Evolutionary conservation across 106 monocot genomes (phyloP).

Genomic region (Alisma plantagoaquatica): DNA sequence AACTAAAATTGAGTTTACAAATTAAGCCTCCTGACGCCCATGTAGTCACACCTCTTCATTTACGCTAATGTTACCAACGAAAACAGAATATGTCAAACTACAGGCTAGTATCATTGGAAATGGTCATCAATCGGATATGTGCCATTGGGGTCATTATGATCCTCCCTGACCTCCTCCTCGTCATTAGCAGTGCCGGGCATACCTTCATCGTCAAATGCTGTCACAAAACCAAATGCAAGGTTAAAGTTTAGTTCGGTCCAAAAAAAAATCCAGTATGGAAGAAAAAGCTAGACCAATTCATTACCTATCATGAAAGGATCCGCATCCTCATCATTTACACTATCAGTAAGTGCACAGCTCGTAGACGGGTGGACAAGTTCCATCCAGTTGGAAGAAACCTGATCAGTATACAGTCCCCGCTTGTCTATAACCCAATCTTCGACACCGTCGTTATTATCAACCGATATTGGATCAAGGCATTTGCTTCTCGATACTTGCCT

Average conservation of each 20-base stretch:
- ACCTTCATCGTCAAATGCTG: constrained; percentile 56
- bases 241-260: background rate
- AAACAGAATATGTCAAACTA: no score
- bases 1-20: no score
- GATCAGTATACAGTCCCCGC: constrained; percentile 20
- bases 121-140: no score
- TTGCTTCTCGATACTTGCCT: constrained; percentile 42
- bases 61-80: no score
- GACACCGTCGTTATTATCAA: constrained; percentile 37
- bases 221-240: background rate
- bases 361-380: constrained; percentile 35
- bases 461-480: constrained; percentile 58
- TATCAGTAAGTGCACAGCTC: constrained; percentile 8
- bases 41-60: no score
- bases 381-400: constrained; percentile 52
- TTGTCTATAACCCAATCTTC: constrained; percentile 82
- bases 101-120: no score
- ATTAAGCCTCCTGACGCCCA: no score
- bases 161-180: constrained; percentile 31
- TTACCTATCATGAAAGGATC: constrained; percentile 57
- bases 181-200: constrained; percentile 34
- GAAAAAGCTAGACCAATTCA: background rate
- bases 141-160: constrained; percentile 33
- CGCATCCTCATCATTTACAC: constrained; percentile 39
- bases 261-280: background rate